phyloP scores from a whole-genome alignment of 75 land plant species.

The Azolla pinnata region DNA sequence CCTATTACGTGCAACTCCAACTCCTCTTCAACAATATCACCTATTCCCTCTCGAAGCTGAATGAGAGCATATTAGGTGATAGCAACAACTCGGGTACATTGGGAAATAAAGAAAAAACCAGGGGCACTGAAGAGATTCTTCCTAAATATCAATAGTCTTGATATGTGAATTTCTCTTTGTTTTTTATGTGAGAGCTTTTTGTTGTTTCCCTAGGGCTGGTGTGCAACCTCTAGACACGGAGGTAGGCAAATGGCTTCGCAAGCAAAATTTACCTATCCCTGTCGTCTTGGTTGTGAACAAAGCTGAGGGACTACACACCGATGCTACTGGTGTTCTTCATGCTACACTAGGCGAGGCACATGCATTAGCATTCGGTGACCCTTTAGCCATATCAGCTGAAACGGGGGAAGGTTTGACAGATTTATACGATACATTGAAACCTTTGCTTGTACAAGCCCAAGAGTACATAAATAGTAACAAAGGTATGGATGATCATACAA shows the following conservation, averaged over 20 bases:
- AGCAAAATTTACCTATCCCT: conserved; percentile 48
- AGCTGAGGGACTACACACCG: conserved; percentile 60
- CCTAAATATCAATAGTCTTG: too few species aligned
- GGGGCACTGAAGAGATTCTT: too few species aligned
- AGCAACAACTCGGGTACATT: too few species aligned
- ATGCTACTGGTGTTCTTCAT: conserved; percentile 33
- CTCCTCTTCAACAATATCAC: too few species aligned
- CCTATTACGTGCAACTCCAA: too few species aligned
- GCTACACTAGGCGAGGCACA: conserved; percentile 67
- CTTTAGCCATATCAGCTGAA: conserved; percentile 87
- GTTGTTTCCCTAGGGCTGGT: too few species aligned
- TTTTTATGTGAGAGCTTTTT: too few species aligned
- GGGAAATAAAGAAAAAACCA: too few species aligned
- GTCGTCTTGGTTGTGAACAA: conserved; percentile 75
- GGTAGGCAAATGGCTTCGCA: conserved; percentile 89
- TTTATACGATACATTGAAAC: conserved; percentile 57
- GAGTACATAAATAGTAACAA: conserved; percentile 8
- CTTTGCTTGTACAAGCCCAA: conserved; percentile 56
- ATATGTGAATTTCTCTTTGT: too few species aligned
- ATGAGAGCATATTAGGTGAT: too few species aligned
- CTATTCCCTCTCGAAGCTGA: too few species aligned
- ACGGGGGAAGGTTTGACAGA: conserved; percentile 88
- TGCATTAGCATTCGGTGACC: conserved; percentile 81
- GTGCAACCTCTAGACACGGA: conserved; percentile 77
- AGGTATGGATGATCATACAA: too few species aligned